Conservation (phyloP, 257 asterid genomes). For the Fraxinus excelsior region DNA sequence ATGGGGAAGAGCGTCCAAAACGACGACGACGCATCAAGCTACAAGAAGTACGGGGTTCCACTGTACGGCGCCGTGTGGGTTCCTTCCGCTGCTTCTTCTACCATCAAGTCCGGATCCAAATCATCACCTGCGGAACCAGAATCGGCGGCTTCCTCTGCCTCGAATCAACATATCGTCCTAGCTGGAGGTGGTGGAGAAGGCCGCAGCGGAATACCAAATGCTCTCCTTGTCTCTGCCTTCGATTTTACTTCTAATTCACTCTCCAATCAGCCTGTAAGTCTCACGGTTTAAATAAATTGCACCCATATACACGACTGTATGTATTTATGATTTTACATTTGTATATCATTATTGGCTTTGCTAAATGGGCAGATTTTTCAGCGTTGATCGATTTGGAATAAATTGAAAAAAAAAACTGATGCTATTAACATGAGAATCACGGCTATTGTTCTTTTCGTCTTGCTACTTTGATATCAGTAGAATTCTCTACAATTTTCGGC, state of each 20-base stretch:
- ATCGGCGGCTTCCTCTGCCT: constrained; percentile 17
- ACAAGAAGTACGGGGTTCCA: constrained; percentile 79
- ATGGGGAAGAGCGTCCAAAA: constrained; percentile 33
- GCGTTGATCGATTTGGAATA: constrained; percentile 9
- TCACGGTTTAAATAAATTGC: constrained; percentile 3
- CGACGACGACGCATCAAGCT: constrained; percentile 38
- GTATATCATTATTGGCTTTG: neutral
- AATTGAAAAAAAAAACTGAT: constrained; percentile 13
- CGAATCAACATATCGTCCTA: constrained; percentile 53
- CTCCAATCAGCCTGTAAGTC: constrained; percentile 75
- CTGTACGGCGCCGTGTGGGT: constrained; percentile 92
- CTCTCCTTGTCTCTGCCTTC: constrained; percentile 58
- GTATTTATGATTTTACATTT: neutral
- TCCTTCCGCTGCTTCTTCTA: constrained; percentile 39
- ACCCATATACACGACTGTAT: neutral
- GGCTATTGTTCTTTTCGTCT: neutral
- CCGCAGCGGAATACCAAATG: constrained; percentile 76
- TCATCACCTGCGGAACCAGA: constrained; percentile 27
- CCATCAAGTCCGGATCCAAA: constrained; percentile 19
- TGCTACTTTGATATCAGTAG: neutral
- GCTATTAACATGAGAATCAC: neutral
- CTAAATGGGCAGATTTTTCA: neutral
- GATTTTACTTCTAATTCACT: constrained; percentile 57
- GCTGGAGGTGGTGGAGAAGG: constrained; percentile 99
- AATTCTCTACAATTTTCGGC: constrained; percentile 3